Evolutionary conservation across 2,329 filamentous ascomycete genomes (phyloP).

Genomic region (Colletotrichum chrysophilum): DNA sequence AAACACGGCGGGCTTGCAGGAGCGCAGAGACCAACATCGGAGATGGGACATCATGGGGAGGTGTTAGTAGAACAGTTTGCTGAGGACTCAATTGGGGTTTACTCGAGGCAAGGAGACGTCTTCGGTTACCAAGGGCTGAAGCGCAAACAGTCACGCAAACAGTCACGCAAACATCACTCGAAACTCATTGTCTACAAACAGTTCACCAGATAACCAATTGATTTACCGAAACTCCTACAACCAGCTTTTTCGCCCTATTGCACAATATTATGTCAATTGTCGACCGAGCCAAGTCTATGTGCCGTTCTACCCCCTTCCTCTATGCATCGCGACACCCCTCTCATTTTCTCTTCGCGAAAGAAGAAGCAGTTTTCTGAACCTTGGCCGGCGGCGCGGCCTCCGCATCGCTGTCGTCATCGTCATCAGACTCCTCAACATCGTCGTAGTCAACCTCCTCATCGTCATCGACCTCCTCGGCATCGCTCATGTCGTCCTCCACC

Average conservation of each 20-base stretch:
- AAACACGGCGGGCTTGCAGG: not conserved
- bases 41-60: not conserved
- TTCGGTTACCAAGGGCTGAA: not conserved
- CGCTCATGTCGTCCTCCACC: constrained; percentile 48
- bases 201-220: not conserved
- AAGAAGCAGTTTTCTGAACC: constrained; percentile 43
- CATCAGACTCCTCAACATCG: constrained; percentile 60
- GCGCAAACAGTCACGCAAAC: not conserved
- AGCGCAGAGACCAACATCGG: not conserved
- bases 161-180: not conserved
- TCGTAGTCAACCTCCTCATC: constrained; percentile 66
- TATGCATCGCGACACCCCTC: not conserved
- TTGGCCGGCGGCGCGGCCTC: constrained; percentile 54
- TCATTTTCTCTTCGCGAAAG: constrained; percentile 42
- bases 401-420: constrained; percentile 59
- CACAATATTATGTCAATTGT: constrained; percentile 22
- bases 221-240: constrained; percentile 15
- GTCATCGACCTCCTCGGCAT: constrained; percentile 55
- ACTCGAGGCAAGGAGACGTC: not conserved
- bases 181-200: not conserved
- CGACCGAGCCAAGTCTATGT: constrained; percentile 21
- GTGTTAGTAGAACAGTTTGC: rapidly evolving
- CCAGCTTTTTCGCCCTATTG: constrained; percentile 9
- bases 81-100: not conserved
- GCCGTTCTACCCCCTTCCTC: constrained; percentile 4